Evolutionary conservation across 2,329 filamentous ascomycete genomes (phyloP), one percentile per base, ranked within the genome.

Genomic region (Cladorrhinum sp.): DNA sequence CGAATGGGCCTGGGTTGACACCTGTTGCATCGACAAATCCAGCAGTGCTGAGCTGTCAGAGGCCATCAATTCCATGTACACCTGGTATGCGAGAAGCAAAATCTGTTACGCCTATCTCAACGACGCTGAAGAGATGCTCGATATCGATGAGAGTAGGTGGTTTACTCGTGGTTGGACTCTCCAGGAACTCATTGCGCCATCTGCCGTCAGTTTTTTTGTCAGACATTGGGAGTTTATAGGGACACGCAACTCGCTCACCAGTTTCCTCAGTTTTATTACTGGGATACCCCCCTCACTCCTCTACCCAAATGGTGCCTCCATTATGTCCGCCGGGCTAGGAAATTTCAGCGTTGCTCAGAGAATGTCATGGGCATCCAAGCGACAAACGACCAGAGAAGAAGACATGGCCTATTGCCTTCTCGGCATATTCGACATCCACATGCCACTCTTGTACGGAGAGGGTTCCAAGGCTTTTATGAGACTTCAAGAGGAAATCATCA

Each of bases 1-100:
- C 50, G 12, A 48, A 6, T 62, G 55, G 53, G 55, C 52, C 10
- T 64, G 62, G 62, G 52, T 64, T n/a, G 62, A 64, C 52, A 64
- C 60, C 2, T 59, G 58, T 32, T 66, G 65, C 20, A 45, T 45
- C 18, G 41, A 45, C 48, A 60, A 60, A 13, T 23, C 53, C 0
- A 48, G 32, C 49, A 60, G 58, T 8, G 58, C 58, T 12, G 58
- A 60, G 24, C 53, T 60, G 16, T 27, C 29, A 16, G 56, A 58
- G 27, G 56, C 56, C 20, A 53, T 58, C 6, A 58, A 58, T 36
- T 52, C 29, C 3, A 60, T 60, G 58, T 60, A 22, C 25, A 36
- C 9, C 9, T 60, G 58, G 58, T 60, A 60, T 9, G 2, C 9
- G n/a, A 52, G 45, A 9, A 54, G 53, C 9, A 49, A 22, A 16